A percentile compares a stretch with the other conserved stretches of the same genome.
phyloP scores from a whole-genome alignment of 805 yeast species.

The Suhomyces xylopsoci region DNA sequence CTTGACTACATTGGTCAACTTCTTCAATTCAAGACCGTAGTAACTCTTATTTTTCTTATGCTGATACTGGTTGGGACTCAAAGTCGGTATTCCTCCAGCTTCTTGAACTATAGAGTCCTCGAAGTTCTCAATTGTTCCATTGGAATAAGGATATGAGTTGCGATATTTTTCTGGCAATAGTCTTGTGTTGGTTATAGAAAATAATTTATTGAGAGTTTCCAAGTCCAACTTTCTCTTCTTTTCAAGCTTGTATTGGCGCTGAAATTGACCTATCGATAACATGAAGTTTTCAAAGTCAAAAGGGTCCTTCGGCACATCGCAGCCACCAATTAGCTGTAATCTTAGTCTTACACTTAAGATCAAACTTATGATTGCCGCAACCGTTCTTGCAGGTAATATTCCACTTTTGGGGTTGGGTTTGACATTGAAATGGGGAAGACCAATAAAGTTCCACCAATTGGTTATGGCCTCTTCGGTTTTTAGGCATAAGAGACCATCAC shows the following conservation, averaged over 20 bases:
- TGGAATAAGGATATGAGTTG: neutral
- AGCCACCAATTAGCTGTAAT: constrained; percentile 32
- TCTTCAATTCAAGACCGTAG: constrained; percentile 43
- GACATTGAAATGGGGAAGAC: constrained; percentile 45
- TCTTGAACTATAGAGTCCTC: neutral
- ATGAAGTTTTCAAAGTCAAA: constrained; percentile 70
- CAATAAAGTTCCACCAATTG: constrained; percentile 82
- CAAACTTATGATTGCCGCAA: constrained; percentile 78
- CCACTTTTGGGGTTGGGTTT: constrained; percentile 51
- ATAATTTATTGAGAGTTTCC: constrained; percentile 44
- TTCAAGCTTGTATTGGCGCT: constrained; percentile 59
- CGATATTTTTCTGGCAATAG: constrained; percentile 22
- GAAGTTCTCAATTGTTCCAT: neutral
- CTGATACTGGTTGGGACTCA: neutral
- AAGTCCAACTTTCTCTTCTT: constrained; percentile 54
- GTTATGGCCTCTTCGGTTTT: constrained; percentile 68
- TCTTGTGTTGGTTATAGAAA: constrained; percentile 33
- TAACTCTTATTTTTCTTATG: constrained; percentile 24
- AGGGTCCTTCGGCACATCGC: constrained; percentile 76
- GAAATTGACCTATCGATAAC: constrained; percentile 70
- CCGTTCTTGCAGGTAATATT: constrained; percentile 60
- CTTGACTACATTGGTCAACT: constrained; percentile 65
- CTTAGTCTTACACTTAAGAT: constrained; percentile 68
- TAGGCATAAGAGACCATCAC: constrained; percentile 84
- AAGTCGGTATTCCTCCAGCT: neutral